These are phyloP conservation scores for Gleditsia sinensis DNA, from an alignment of 306 rosid genomes.

Conservation along the genomic window DNA sequence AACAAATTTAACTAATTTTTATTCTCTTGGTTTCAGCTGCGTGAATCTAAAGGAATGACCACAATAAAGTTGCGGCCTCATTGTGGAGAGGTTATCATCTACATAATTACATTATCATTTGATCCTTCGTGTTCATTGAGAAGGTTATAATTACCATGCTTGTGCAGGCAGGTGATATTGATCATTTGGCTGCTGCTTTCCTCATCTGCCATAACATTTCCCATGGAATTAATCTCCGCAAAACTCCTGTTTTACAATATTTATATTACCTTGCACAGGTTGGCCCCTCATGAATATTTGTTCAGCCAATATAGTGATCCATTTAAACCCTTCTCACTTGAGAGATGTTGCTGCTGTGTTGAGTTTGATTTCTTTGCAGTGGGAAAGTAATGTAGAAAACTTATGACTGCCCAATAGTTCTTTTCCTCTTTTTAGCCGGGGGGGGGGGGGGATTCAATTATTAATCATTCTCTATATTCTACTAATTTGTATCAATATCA, in stretches of 20 bases:
- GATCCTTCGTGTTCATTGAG: conserved; percentile 22
- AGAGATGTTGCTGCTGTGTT: not conserved
- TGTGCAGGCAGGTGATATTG: conserved; percentile 82
- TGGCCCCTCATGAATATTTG: conserved; percentile 13
- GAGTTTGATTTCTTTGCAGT: conserved; percentile 18
- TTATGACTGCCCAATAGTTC: not conserved
- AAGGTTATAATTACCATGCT: conserved; percentile 19
- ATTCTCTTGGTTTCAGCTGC: conserved; percentile 61
- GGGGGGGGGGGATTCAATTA: too few relatives aligned
- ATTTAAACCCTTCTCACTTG: not conserved
- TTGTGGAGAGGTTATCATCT: conserved; percentile 80
- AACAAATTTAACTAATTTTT: conserved; percentile 17
- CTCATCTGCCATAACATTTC: conserved; percentile 82
- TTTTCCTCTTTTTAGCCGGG: too few relatives aligned
- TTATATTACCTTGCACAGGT: conserved; percentile 91
- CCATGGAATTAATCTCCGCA: conserved; percentile 80
- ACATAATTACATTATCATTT: not conserved
- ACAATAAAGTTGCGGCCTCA: conserved; percentile 84
- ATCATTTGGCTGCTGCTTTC: conserved; percentile 86
- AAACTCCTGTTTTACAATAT: conserved; percentile 85
- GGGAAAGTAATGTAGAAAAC: not conserved
- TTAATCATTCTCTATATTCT: conserved; percentile 17
- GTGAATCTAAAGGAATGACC: conserved; percentile 63
- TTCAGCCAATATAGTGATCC: conserved; percentile 14
- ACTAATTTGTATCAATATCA: conserved; percentile 11